Conservation (phyloP, 352 stramenopile species). For the Pythium aristosporum region DNA sequence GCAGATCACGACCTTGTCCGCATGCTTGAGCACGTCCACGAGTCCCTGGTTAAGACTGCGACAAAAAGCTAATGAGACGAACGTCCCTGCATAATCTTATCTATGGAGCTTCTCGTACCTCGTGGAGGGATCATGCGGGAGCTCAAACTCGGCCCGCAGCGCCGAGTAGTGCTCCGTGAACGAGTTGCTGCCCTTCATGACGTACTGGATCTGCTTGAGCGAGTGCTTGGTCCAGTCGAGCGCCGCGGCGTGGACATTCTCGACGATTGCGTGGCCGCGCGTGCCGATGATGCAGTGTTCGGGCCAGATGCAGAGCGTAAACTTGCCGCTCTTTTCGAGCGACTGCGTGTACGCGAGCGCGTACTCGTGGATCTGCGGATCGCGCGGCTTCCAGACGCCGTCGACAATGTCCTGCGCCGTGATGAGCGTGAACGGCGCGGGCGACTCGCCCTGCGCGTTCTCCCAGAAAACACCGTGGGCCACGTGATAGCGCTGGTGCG, state of each 20-base stretch:
- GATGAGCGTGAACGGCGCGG: constrained; percentile 93
- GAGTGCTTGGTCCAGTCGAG: constrained; percentile 81
- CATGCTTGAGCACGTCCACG: constrained; percentile 82
- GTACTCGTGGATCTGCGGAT: constrained; percentile 78
- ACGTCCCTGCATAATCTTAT: constrained; percentile 89
- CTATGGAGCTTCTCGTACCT: constrained; percentile 90
- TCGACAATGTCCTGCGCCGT: constrained; percentile 69
- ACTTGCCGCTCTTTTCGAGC: constrained; percentile 88
- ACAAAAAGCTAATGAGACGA: not conserved
- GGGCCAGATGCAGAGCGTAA: constrained; percentile 95
- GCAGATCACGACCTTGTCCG: constrained; percentile 88
- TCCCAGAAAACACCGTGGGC: constrained; percentile 94
- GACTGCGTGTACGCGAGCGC: constrained; percentile 88
- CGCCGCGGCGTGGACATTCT: constrained; percentile 78
- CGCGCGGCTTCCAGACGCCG: constrained; percentile 55
- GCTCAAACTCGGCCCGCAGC: constrained; percentile 91
- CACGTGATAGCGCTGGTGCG: constrained; percentile 95
- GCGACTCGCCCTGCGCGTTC: constrained; percentile 59
- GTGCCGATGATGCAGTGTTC: constrained; percentile 96
- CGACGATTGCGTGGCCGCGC: constrained; percentile 87
- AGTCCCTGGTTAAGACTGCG: constrained; percentile 75
- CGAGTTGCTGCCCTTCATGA: constrained; percentile 94
- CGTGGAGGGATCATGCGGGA: constrained; percentile 66
- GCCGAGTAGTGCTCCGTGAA: constrained; percentile 97
- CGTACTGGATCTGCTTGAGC: constrained; percentile 75